Conservation (phyloP, 805 yeast genomes). For the Hanseniaspora singularis region DNA sequence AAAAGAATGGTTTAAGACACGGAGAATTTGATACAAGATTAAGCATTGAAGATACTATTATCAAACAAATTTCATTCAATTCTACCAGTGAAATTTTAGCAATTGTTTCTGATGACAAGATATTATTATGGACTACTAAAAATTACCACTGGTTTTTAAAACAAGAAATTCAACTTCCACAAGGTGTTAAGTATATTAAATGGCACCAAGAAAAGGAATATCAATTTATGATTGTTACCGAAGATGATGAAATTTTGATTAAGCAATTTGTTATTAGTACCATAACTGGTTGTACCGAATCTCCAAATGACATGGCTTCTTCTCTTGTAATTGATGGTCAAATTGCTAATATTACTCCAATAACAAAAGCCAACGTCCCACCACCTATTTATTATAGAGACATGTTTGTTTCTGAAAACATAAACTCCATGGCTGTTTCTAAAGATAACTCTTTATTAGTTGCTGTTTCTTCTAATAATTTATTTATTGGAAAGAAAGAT, state of each 20-base stretch:
- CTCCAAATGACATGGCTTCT: conserved; percentile 65
- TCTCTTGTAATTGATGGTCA: conserved; percentile 70
- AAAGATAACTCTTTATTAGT: conserved; percentile 48
- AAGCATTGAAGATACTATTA: conserved; percentile 34
- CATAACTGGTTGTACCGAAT: conserved; percentile 53
- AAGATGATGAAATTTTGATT: conserved; percentile 37
- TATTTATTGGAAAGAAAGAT: conserved; percentile 36
- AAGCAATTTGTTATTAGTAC: conserved; percentile 55
- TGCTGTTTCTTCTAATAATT: conserved; percentile 37
- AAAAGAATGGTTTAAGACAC: conserved; percentile 84
- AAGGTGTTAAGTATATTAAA: conserved; percentile 34
- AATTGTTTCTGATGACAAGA: conserved; percentile 43
- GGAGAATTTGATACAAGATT: conserved; percentile 69
- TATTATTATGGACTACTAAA: conserved; percentile 84
- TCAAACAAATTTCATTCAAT: conserved; percentile 63
- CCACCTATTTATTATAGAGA: conserved; percentile 82
- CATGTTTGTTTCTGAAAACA: conserved; percentile 41
- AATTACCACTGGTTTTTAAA: conserved; percentile 95
- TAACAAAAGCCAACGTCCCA: conserved; percentile 77
- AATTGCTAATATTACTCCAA: conserved; percentile 63
- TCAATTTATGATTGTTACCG: conserved; percentile 55
- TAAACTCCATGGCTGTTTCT: conserved; percentile 55
- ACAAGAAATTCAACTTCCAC: conserved; percentile 44
- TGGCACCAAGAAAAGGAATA: conserved; percentile 90
- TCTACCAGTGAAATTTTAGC: conserved; percentile 68